phyloP scores from a whole-genome alignment of 768 basidiomycete species.

The Russula abietina region DNA sequence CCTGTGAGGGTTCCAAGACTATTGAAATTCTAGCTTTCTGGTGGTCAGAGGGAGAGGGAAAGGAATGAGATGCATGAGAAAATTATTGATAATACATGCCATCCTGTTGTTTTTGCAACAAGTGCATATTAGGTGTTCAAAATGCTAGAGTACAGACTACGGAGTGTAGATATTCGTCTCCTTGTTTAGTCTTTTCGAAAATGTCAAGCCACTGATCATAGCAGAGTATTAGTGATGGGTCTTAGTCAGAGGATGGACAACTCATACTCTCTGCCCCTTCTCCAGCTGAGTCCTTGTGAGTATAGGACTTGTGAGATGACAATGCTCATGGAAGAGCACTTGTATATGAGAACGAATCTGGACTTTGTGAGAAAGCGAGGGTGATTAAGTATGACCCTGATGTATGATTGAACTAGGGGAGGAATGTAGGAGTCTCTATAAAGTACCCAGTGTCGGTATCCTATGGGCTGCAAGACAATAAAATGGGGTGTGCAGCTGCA shows the following conservation, averaged over 20 bases:
- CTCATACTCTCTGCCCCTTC: constrained; percentile 52
- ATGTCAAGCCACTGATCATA: constrained; percentile 50
- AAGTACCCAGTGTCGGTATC: constrained; percentile 67
- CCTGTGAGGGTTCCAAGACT: constrained; percentile 62
- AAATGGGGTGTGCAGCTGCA: constrained; percentile 58
- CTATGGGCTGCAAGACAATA: constrained; percentile 66
- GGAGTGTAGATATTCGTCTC: constrained; percentile 41
- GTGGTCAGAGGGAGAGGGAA: not conserved
- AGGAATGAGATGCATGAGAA: constrained; percentile 40
- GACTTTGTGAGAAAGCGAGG: constrained; percentile 7
- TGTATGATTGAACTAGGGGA: constrained; percentile 54
- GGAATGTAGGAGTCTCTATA: constrained; percentile 63
- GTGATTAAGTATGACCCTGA: not conserved
- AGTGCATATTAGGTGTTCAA: constrained; percentile 49
- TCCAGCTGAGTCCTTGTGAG: constrained; percentile 42
- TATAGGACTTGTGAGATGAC: constrained; percentile 47
- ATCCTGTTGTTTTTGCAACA: constrained; percentile 46
- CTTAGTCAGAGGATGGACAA: not conserved
- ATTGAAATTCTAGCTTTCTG: not conserved
- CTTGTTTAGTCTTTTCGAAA: constrained; percentile 48
- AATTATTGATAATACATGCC: constrained; percentile 42
- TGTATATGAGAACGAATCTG: constrained; percentile 57
- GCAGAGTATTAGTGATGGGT: not conserved
- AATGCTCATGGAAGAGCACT: constrained; percentile 47
- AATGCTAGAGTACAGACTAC: constrained; percentile 55